Conservation (phyloP, 108 stramenopile species). For the Discostella stelligeroides region DNA sequence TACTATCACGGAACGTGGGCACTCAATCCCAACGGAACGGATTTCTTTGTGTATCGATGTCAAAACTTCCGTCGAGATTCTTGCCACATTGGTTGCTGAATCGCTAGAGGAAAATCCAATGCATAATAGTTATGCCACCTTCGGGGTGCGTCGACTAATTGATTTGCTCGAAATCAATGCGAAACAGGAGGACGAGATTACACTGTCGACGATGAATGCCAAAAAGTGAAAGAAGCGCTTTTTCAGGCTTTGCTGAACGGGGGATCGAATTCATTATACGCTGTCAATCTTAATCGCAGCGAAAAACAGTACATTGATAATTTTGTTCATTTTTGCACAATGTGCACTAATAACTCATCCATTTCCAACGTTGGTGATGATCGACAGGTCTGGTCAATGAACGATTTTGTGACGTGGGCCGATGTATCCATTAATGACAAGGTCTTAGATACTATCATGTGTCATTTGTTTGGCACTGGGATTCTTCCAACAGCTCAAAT, state of each 20-base stretch:
- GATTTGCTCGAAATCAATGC: background rate
- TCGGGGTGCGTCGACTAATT: slow-evolving; percentile 12
- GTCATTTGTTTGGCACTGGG: slow-evolving; percentile 65
- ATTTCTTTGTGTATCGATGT: slow-evolving; percentile 31
- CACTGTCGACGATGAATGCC: slow-evolving; percentile 8
- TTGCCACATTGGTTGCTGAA: slow-evolving; percentile 27
- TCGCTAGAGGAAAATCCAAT: background rate
- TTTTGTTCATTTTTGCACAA: slow-evolving; percentile 8
- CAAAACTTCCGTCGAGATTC: slow-evolving; percentile 16
- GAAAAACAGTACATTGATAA: slow-evolving; percentile 7
- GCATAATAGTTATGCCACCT: background rate
- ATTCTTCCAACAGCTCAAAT: slow-evolving; percentile 61
- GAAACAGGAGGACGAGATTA: background rate
- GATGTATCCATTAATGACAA: slow-evolving; percentile 64
- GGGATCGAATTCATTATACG: background rate
- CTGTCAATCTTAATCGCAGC: background rate
- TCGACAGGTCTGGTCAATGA: slow-evolving; percentile 44
- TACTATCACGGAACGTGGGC: background rate
- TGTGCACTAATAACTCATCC: slow-evolving; percentile 2
- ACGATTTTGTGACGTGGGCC: slow-evolving; percentile 54
- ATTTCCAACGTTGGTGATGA: background rate
- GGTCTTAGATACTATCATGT: slow-evolving; percentile 62
- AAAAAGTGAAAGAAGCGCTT: slow-evolving; percentile 26
- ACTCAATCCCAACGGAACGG: background rate
- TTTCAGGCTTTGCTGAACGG: slow-evolving; percentile 1